A percentile compares a stretch with the other conserved stretches of the same genome.
These are phyloP conservation scores for Leucosporidium scottii DNA, from an alignment of 768 basidiomycete species.

Conservation along the genomic window DNA sequence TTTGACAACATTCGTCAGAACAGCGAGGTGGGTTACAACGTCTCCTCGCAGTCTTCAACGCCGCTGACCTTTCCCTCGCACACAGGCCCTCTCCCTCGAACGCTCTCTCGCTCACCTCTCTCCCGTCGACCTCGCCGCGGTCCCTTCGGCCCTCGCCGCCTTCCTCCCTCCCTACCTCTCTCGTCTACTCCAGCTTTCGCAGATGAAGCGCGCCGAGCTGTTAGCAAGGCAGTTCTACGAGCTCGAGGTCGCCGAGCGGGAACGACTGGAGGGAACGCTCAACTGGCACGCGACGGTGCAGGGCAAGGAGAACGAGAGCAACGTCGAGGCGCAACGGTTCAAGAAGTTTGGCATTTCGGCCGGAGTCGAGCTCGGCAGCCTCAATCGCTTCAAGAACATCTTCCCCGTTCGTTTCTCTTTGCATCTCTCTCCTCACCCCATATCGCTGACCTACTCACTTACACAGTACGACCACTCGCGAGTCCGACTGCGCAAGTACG, in stretches of 20 bases:
- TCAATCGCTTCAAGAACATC: conserved; percentile 95
- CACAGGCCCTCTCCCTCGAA: conserved; percentile 33
- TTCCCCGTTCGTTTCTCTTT: conserved; percentile 63
- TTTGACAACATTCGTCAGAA: conserved; percentile 72
- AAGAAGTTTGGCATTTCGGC: conserved; percentile 89
- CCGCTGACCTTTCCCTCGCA: background rate
- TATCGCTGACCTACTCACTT: background rate
- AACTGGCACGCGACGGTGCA: conserved; percentile 60
- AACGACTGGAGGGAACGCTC: conserved; percentile 81
- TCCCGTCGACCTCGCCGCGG: conserved; percentile 28
- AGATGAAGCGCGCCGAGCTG: conserved; percentile 50
- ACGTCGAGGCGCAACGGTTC: conserved; percentile 24
- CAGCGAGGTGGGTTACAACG: conserved; percentile 33
- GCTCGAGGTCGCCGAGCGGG: conserved; percentile 85
- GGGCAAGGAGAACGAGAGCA: background rate
- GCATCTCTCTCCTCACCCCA: background rate
- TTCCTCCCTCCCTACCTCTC: conserved; percentile 31
- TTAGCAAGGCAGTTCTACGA: conserved; percentile 90
- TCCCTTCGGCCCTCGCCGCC: conserved; percentile 11
- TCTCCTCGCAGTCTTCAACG: background rate
- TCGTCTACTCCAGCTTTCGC: conserved; percentile 20
- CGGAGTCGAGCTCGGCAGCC: conserved; percentile 85
- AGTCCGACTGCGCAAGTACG: conserved; percentile 56
- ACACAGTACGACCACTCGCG: conserved; percentile 66
- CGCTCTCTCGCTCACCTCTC: conserved; percentile 30